Percentiles rank a stretch among this genome's conserved stretches.
phyloP scores from a whole-genome alignment of 257 asterid genomes.

The Scutellaria barbata region DNA sequence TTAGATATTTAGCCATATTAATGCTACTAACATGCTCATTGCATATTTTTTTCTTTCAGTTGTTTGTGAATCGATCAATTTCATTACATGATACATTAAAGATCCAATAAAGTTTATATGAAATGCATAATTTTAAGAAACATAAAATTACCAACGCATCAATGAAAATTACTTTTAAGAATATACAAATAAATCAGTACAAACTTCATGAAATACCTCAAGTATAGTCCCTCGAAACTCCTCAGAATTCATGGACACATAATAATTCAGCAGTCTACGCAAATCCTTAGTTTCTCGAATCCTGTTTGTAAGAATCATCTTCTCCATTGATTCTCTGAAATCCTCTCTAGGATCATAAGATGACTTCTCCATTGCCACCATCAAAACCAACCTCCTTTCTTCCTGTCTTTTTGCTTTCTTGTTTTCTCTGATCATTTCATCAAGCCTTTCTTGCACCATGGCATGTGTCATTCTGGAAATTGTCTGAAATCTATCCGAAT shows the following conservation, averaged over 20 bases:
- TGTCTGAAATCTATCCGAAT: conserved; percentile 44
- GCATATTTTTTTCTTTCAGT: too few species aligned
- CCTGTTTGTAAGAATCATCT: conserved; percentile 58
- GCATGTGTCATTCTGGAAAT: conserved; percentile 76
- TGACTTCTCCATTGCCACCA: conserved; percentile 79
- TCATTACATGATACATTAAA: too few species aligned
- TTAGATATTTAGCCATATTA: too few species aligned
- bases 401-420: conserved; percentile 37
- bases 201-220: conserved; percentile 75
- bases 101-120: not conserved
- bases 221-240: conserved; percentile 64
- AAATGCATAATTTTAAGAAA: not conserved
- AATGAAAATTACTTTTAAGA: conserved; percentile 37
- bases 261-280: conserved; percentile 63
- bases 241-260: conserved; percentile 68
- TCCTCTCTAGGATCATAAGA: conserved; percentile 73
- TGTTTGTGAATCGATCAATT: too few species aligned
- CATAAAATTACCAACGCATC: too few species aligned
- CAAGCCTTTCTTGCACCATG: conserved; percentile 79
- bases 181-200: conserved; percentile 56
- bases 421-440: conserved; percentile 61
- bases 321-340: conserved; percentile 71
- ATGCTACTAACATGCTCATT: too few species aligned
- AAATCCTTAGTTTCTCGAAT: conserved; percentile 60
- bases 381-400: conserved; percentile 55